Conservation (phyloP, 495 filamentous ascomycete genomes). For the Trichocladium uniseriatum region DNA sequence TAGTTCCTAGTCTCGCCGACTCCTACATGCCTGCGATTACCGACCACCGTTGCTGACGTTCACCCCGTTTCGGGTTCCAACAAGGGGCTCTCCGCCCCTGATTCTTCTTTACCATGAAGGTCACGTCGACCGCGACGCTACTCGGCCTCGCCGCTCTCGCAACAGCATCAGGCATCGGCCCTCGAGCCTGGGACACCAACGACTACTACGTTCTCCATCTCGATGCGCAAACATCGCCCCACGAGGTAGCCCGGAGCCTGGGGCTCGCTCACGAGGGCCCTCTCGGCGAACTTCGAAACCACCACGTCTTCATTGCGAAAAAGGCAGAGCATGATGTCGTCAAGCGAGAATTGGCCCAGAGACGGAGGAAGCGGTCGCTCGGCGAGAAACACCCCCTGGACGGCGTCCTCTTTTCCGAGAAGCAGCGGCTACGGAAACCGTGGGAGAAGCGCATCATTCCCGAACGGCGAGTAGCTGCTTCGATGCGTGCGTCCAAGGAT, state of each 20-base stretch:
- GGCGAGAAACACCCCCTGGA: slow-evolving; percentile 53
- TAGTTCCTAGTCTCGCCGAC: too few relatives aligned
- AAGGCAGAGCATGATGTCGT: slow-evolving; percentile 56
- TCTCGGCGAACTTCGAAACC: slow-evolving; percentile 68
- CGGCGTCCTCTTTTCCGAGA: slow-evolving; percentile 68
- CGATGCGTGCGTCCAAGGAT: slow-evolving; percentile 13
- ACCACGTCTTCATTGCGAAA: slow-evolving; percentile 73
- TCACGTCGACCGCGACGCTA: slow-evolving; percentile 24
- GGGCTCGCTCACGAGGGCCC: slow-evolving; percentile 75
- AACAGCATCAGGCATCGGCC: slow-evolving; percentile 29
- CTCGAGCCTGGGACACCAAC: slow-evolving; percentile 54
- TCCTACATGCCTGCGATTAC: not conserved
- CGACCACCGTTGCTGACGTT: not conserved
- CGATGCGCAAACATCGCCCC: slow-evolving; percentile 52
- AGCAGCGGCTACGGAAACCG: slow-evolving; percentile 60
- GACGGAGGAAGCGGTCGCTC: slow-evolving; percentile 49
- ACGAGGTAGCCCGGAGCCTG: slow-evolving; percentile 60
- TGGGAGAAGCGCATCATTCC: slow-evolving; percentile 68
- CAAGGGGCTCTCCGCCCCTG: slow-evolving; percentile 11
- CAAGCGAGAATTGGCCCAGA: slow-evolving; percentile 46
- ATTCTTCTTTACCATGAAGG: slow-evolving; percentile 32
- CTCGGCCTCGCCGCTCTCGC: slow-evolving; percentile 35
- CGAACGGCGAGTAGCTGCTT: slow-evolving; percentile 5
- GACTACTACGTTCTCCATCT: slow-evolving; percentile 91
- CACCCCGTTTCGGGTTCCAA: not conserved